Evolutionary conservation across 2,329 filamentous ascomycete species (phyloP), one percentile per base, ranked within the genome.

Genomic region (Pseudogymnoascus sp.): DNA sequence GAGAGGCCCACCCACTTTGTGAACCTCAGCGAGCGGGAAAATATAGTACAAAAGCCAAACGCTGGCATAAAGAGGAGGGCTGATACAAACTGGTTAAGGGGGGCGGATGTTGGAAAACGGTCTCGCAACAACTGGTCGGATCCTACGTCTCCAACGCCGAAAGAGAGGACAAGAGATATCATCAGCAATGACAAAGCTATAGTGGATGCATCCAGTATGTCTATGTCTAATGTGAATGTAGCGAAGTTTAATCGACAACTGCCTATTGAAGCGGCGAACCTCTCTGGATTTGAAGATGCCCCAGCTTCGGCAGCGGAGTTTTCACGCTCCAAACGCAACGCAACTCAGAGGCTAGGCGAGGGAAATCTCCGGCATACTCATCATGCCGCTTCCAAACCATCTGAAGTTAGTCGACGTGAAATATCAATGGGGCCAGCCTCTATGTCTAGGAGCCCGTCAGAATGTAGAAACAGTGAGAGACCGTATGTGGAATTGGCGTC

Each of bases 81-180:
- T 12, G 63, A 70, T 61, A 38, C 61, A 22, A 38, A 65, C 41
- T 72, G 71, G 71, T 62, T 72, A 14, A 71, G 68, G 58, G 69
- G 68, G 12, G 67, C 69, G 4, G 66, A 69, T 59, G 60, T 67
- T 30, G 68, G 66, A 2, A 71, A 71, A 63, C 64, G 68, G 15
- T 63, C 69, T 62, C 64, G 66, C 28, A 70, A 68, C 68, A 68
- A 69, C 38, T 61, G 60, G 11, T 64, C 66, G 36, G 61, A 63
- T 22, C 39, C 63, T 11, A 62, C 66, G 8, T 67, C 70, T n/a
- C 70, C 70, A 12, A 71, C 69, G 11, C 70, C 70, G 8, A 53
- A 53, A 28, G 47, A 53, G 47, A 53, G 47, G 47, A 35, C 28
- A 2, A 28, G 47, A 53, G 47, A 33, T 53, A 53, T 20, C 9